phyloP scores from a whole-genome alignment of 31 red algal genomes.

The Bonnemaisonia californica region DNA sequence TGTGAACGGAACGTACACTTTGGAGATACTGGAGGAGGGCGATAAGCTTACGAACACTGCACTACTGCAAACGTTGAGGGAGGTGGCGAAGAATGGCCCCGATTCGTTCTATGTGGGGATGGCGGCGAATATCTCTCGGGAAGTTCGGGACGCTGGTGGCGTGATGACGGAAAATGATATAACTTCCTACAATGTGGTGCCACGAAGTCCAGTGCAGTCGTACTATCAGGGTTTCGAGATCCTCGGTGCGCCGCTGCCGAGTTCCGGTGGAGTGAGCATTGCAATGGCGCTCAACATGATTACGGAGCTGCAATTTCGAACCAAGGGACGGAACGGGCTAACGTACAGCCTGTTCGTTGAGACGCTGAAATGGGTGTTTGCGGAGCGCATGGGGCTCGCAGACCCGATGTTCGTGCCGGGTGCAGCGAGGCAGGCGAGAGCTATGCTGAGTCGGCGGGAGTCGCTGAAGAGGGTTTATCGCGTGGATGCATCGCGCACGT shows the following conservation, averaged over 20 bases:
- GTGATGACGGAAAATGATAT: conserved; percentile 75
- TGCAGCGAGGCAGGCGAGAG: conserved; percentile 34
- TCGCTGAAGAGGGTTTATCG: conserved; percentile 58
- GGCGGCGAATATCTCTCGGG: conserved; percentile 53
- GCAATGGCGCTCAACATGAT: conserved; percentile 83
- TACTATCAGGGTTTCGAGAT: conserved; percentile 74
- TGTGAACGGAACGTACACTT: conserved; percentile 33
- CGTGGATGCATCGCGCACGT: conserved; percentile 41
- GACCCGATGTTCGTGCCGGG: conserved; percentile 82
- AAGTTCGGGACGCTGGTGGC: conserved; percentile 82
- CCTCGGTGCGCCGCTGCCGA: conserved; percentile 81
- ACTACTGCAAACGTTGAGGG: conserved; percentile 62
- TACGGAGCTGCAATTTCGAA: conserved; percentile 53
- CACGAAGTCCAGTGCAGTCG: conserved; percentile 44
- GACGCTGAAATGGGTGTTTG: conserved; percentile 90
- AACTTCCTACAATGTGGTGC: conserved; percentile 46
- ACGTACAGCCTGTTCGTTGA: conserved; percentile 68
- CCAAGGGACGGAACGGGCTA: conserved; percentile 64
- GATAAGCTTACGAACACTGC: conserved; percentile 63
- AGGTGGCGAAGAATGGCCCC: conserved; percentile 61
- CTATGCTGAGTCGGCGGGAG: conserved; percentile 68
- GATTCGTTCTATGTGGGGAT: conserved; percentile 72
- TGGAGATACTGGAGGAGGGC: conserved; percentile 61
- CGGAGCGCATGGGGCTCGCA: conserved; percentile 70
- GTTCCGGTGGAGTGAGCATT: conserved; percentile 81